Conservation (phyloP, 345 rosid genomes). For the Rhizophora mangle region DNA sequence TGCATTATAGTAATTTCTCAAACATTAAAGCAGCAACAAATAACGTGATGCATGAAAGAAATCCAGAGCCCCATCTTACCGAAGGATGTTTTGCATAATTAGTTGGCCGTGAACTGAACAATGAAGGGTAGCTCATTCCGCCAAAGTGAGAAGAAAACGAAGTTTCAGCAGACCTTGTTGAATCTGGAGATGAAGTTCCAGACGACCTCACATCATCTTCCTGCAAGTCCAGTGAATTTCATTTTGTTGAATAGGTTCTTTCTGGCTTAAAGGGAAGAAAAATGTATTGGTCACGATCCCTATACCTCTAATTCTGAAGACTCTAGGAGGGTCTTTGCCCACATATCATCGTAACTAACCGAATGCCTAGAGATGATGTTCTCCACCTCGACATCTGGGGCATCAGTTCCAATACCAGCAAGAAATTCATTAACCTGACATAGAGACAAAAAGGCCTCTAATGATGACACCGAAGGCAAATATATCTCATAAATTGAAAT, state of each 20-base stretch:
- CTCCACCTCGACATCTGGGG: constrained; percentile 98
- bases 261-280: not conserved
- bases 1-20: too few relatives aligned
- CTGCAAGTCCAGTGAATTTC: constrained; percentile 38
- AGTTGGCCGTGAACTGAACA: constrained; percentile 85
- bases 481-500: too few relatives aligned
- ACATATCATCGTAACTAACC: constrained; percentile 97
- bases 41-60: too few relatives aligned
- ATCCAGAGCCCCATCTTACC: constrained; percentile 33
- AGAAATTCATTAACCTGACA: constrained; percentile 92
- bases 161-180: constrained; percentile 89
- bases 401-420: constrained; percentile 96
- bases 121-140: constrained; percentile 95
- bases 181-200: constrained; percentile 95
- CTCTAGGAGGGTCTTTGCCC: constrained; percentile 97
- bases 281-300: not conserved
- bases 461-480: not conserved
- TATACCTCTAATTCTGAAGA: constrained; percentile 75
- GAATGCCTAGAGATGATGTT: constrained; percentile 80
- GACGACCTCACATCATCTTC: constrained; percentile 88
- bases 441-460: not conserved
- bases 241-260: not conserved
- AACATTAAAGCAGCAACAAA: too few relatives aligned
- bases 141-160: constrained; percentile 96
- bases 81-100: constrained; percentile 49